These are phyloP conservation scores for Westerdykella ornata DNA, from an alignment of 2,329 filamentous ascomycete species.

Conservation along the genomic window DNA sequence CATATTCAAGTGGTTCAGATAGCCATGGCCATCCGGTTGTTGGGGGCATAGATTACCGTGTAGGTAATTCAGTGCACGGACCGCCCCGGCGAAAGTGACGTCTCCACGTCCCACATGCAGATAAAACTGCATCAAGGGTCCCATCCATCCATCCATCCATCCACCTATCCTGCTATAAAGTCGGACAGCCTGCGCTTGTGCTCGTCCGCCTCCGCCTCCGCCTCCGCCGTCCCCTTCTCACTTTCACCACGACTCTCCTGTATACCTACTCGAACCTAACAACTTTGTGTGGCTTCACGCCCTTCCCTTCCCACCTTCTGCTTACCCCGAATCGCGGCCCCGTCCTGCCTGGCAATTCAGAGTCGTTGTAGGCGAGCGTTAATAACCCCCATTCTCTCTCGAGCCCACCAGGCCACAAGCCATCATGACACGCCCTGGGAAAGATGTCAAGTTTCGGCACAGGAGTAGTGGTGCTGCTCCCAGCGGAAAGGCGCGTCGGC, in stretches of 20 bases:
- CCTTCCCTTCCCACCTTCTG: too few relatives aligned
- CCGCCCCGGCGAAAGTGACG: neutral
- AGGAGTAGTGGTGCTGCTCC: constrained; percentile 41
- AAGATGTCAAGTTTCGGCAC: constrained; percentile 57
- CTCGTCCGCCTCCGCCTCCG: neutral
- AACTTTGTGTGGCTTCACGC: too few relatives aligned
- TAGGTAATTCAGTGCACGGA: neutral
- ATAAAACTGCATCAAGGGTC: neutral
- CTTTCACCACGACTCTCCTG: too few relatives aligned
- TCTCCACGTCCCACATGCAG: neutral
- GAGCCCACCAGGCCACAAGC: neutral
- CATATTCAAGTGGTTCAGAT: too few relatives aligned
- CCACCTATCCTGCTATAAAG: too few relatives aligned
- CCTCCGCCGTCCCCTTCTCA: neutral
- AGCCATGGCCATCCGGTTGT: too few relatives aligned
- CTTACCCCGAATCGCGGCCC: too few relatives aligned
- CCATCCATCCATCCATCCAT: too few relatives aligned
- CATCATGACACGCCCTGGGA: constrained; percentile 41
- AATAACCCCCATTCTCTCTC: constrained; percentile 3
- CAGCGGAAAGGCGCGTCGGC: constrained; percentile 49
- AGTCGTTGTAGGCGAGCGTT: too few relatives aligned
- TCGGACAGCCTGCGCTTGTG: too few relatives aligned
- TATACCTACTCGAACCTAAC: too few relatives aligned
- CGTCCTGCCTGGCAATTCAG: too few relatives aligned
- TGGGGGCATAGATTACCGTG: neutral